Conservation (phyloP, 108 stramenopile species). For the Cyclotella cryptica region DNA sequence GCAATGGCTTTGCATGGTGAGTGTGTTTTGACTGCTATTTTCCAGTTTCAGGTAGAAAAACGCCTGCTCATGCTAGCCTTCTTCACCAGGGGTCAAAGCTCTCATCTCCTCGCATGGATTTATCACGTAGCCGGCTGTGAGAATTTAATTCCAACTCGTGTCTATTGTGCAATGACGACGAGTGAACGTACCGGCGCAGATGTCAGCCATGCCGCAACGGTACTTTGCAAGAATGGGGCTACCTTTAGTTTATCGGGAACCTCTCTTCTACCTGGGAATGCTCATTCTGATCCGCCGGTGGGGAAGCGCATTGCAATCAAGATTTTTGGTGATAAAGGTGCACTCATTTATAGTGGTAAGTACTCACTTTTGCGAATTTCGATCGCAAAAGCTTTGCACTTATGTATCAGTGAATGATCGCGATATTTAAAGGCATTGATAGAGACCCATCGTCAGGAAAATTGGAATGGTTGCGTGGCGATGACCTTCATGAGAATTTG, state of each 20-base stretch:
- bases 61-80: too few relatives aligned
- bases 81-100: conserved; percentile 73
- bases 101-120: conserved; percentile 74
- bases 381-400: not conserved
- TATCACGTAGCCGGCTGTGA: conserved; percentile 55
- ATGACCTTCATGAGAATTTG: conserved; percentile 29
- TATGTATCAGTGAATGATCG: not conserved
- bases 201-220: conserved; percentile 69
- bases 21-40: too few relatives aligned
- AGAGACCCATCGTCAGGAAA: conserved; percentile 59
- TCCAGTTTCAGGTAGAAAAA: too few relatives aligned
- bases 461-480: conserved; percentile 55
- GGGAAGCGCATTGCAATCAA: conserved; percentile 63
- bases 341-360: conserved; percentile 37
- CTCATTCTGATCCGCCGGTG: conserved; percentile 66
- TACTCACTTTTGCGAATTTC: not conserved
- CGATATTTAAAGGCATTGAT: conserved; percentile 53
- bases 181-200: conserved; percentile 67
- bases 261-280: conserved; percentile 68
- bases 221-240: conserved; percentile 58
- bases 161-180: conserved; percentile 64
- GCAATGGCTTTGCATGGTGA: conserved; percentile 59
- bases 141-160: conserved; percentile 48
- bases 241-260: conserved; percentile 68
- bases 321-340: conserved; percentile 68